phyloP scores from a whole-genome alignment of 306 rosid genomes.

The Gastrolobium bilobum region DNA sequence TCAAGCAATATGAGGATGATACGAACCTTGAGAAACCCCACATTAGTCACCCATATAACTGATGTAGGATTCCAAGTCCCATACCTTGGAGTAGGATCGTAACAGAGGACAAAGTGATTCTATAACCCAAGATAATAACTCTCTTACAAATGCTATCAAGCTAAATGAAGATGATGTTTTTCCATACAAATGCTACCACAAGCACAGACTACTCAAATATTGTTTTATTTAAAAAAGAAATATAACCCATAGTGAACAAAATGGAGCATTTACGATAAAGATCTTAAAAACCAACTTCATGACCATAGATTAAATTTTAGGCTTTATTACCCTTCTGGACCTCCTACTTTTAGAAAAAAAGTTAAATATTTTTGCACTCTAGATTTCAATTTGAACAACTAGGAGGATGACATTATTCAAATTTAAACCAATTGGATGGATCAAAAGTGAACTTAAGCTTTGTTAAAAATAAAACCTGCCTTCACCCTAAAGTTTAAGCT shows the following conservation, averaged over 20 bases:
- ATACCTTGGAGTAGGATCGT: too few species aligned
- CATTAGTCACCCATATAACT: too few species aligned
- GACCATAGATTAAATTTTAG: neutral
- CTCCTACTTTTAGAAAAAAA: neutral
- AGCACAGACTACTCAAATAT: constrained; percentile 17
- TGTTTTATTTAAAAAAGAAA: constrained; percentile 10
- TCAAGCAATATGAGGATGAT: constrained; percentile 18
- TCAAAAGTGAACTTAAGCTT: constrained; percentile 37
- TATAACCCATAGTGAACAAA: neutral
- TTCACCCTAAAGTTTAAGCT: constrained; percentile 23
- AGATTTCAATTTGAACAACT: constrained; percentile 27
- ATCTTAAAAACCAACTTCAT: neutral
- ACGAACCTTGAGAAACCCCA: too few species aligned
- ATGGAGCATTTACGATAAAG: neutral
- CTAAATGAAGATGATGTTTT: neutral
- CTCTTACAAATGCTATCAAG: constrained; percentile 1
- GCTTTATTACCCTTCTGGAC: constrained; percentile 15
- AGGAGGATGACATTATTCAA: constrained; percentile 6
- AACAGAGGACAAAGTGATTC: neutral
- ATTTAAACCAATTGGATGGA: constrained; percentile 16
- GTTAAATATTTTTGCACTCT: neutral
- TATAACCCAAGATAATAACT: constrained; percentile 19
- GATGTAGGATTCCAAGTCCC: too few species aligned
- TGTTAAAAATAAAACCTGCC: constrained; percentile 3
- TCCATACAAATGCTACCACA: constrained; percentile 18